These are phyloP conservation scores for Tylopilus rubrobrunneus DNA, from an alignment of 768 basidiomycete species.

Conservation along the genomic window DNA sequence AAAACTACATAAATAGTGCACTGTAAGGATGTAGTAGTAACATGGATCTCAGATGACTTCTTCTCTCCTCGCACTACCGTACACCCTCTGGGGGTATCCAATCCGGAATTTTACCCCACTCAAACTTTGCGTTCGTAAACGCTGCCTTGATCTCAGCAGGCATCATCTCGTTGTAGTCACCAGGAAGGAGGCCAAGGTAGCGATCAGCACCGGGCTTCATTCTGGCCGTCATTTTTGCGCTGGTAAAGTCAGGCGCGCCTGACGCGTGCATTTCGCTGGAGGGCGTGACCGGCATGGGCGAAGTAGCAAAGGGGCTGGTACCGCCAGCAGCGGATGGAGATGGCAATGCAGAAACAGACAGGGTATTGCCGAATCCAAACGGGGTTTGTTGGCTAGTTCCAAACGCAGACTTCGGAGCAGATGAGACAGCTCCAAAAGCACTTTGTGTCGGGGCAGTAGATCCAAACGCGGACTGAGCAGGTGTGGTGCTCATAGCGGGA, in stretches of 20 bases:
- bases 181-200: constrained; percentile 54
- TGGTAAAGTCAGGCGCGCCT: constrained; percentile 32
- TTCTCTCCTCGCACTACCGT: constrained; percentile 32
- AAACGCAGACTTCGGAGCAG: constrained; percentile 18
- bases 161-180: constrained; percentile 53
- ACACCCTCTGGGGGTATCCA: constrained; percentile 68
- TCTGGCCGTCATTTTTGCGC: constrained; percentile 30
- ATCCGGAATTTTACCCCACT: constrained; percentile 68
- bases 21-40: not conserved
- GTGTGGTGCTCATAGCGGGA: constrained; percentile 1
- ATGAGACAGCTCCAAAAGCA: constrained; percentile 11
- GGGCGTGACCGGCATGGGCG: constrained; percentile 22
- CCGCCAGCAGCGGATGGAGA: constrained; percentile 20
- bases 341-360: constrained; percentile 15
- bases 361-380: constrained; percentile 26
- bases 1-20: constrained; percentile 5
- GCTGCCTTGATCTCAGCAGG: constrained; percentile 49
- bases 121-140: constrained; percentile 55
- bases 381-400: constrained; percentile 17
- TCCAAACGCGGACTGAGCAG: constrained; percentile 23
- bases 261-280: constrained; percentile 20
- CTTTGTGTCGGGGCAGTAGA: constrained; percentile 15
- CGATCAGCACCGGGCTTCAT: constrained; percentile 47
- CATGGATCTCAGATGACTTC: not conserved
- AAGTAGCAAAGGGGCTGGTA: constrained; percentile 24